Percentiles rank a stretch among this genome's conserved stretches.
These are phyloP conservation scores for Xylariaceae sp. DNA, from an alignment of 2,329 filamentous ascomycete genomes.

Conservation along the genomic window DNA sequence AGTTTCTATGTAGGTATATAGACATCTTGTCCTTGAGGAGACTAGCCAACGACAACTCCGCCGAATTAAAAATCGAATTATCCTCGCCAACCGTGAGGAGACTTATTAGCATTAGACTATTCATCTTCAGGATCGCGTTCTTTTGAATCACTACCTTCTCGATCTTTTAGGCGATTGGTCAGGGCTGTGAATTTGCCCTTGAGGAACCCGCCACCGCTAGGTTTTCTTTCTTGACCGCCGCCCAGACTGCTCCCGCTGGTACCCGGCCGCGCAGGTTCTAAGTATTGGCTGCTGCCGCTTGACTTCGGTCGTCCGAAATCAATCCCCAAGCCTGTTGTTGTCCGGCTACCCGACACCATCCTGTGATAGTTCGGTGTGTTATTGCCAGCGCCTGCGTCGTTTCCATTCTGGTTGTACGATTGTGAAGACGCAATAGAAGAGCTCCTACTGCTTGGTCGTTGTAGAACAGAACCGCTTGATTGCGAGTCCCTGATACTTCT, in stretches of 20 bases:
- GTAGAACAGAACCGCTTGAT: slow-evolving; percentile 43
- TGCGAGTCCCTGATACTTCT: slow-evolving; percentile 49
- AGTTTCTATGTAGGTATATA: neutral
- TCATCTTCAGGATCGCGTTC: slow-evolving; percentile 18
- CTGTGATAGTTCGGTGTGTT: slow-evolving; percentile 32
- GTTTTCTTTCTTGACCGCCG: slow-evolving; percentile 22
- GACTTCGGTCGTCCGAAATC: slow-evolving; percentile 29
- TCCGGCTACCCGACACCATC: slow-evolving; percentile 29
- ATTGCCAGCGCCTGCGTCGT: slow-evolving; percentile 24
- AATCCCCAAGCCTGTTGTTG: slow-evolving; percentile 27
- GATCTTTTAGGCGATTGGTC: slow-evolving; percentile 28
- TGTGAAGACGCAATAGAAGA: slow-evolving; percentile 48
- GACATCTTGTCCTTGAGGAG: neutral
- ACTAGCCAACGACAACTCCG: neutral
- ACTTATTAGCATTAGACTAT: slow-evolving; percentile 6
- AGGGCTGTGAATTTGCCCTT: slow-evolving; percentile 37
- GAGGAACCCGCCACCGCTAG: slow-evolving; percentile 33
- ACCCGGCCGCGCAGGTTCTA: slow-evolving; percentile 17
- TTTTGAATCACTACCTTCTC: slow-evolving; percentile 19
- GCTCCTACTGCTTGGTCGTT: slow-evolving; percentile 46
- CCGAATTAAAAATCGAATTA: neutral
- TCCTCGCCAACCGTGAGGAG: neutral
- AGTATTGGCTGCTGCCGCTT: slow-evolving; percentile 22
- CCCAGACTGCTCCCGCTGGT: slow-evolving; percentile 19
- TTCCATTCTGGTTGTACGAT: slow-evolving; percentile 32